Evolutionary conservation across 345 rosid genomes (phyloP).

Genomic region (Limnanthes douglasii): DNA sequence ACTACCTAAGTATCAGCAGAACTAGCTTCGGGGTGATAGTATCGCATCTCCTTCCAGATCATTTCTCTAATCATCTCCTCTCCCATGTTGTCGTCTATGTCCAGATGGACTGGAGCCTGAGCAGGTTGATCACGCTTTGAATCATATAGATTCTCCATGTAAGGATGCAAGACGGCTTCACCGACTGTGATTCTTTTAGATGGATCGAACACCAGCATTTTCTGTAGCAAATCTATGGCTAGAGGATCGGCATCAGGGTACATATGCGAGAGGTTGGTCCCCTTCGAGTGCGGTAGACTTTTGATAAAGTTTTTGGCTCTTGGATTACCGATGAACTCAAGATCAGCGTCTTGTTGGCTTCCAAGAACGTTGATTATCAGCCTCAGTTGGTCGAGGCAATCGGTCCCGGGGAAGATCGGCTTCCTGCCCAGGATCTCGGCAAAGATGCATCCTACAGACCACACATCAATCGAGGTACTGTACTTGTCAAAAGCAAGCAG

Average conservation of each 20-base stretch:
- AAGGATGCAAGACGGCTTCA: constrained; percentile 75
- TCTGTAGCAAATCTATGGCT: constrained; percentile 58
- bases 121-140: constrained; percentile 33
- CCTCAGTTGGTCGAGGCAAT: constrained; percentile 73
- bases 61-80: constrained; percentile 62
- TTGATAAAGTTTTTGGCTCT: constrained; percentile 50
- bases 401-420: constrained; percentile 71
- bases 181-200: constrained; percentile 52
- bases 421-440: constrained; percentile 80
- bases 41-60: constrained; percentile 75
- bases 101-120: constrained; percentile 44
- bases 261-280: constrained; percentile 29
- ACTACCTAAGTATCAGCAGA: constrained; percentile 13
- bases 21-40: constrained; percentile 40
- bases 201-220: constrained; percentile 77
- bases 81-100: constrained; percentile 45
- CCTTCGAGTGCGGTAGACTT: constrained; percentile 37
- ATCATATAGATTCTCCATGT: constrained; percentile 44
- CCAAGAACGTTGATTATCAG: constrained; percentile 67
- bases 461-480: constrained; percentile 66
- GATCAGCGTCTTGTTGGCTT: constrained; percentile 59
- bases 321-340: constrained; percentile 45
- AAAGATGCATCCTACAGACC: constrained; percentile 89
- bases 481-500: constrained; percentile 78
- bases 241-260: constrained; percentile 49